Evolutionary conservation across 176 grass and related monocot genomes (phyloP).

Genomic region (Rhynchospora pubera): DNA sequence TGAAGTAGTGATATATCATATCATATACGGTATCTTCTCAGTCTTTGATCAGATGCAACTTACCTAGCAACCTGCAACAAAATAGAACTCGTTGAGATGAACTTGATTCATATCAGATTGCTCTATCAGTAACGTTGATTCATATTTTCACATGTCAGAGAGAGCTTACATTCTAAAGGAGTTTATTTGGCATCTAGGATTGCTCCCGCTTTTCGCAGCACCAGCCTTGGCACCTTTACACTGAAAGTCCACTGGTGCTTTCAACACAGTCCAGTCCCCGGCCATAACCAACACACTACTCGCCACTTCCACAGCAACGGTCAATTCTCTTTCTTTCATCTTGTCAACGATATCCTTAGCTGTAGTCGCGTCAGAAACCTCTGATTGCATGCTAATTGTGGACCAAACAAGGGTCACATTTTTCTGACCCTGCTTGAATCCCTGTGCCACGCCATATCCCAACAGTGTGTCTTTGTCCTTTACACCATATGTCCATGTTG

Average conservation of each 20-base stretch:
- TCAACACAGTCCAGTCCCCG: conserved; percentile 6
- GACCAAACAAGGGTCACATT: not conserved
- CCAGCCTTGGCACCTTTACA: not conserved
- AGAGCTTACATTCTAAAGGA: not conserved
- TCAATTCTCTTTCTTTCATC: not conserved
- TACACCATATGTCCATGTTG: not conserved
- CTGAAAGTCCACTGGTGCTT: not conserved
- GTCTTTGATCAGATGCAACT: not conserved
- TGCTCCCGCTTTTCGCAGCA: not conserved
- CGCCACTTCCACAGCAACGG: not conserved
- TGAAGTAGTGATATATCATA: not conserved
- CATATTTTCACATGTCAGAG: not conserved
- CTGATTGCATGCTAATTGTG: not conserved
- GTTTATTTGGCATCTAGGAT: not conserved
- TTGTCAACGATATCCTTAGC: not conserved
- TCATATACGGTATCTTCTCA: not conserved
- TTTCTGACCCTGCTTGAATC: not conserved
- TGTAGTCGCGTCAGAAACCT: not conserved
- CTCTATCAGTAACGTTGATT: not conserved
- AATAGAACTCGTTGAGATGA: not conserved
- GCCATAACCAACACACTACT: not conserved
- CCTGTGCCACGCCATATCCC: not conserved
- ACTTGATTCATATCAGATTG: not conserved
- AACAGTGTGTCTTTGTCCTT: not conserved
- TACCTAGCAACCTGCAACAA: not conserved